Evolutionary conservation across 768 basidiomycete genomes (phyloP).

Genomic region (Phylloporus sp.): DNA sequence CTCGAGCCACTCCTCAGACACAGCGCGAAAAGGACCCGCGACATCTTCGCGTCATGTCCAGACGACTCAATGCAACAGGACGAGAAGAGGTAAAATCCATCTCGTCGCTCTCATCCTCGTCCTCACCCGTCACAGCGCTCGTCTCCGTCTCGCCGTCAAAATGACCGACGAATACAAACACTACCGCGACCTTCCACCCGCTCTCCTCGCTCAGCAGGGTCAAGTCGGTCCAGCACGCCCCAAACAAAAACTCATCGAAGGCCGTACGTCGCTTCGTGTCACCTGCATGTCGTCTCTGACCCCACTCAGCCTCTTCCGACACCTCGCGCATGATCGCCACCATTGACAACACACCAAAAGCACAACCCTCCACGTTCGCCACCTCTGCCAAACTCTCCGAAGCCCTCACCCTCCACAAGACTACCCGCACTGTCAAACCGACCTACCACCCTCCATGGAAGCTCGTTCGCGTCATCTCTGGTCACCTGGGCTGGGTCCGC

Average conservation of each 20-base stretch:
- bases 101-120: background rate
- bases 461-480: constrained; percentile 92
- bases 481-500: constrained; percentile 97
- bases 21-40: constrained; percentile 68
- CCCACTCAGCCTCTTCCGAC: constrained; percentile 32
- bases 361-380: constrained; percentile 65
- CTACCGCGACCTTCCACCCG: constrained; percentile 77
- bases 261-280: constrained; percentile 40
- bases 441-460: constrained; percentile 97
- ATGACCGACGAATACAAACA: constrained; percentile 87
- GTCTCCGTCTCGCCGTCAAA: constrained; percentile 74
- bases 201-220: constrained; percentile 75
- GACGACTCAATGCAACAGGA: constrained; percentile 61
- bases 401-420: constrained; percentile 88
- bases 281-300: constrained; percentile 3
- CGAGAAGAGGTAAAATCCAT: constrained; percentile 67
- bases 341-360: constrained; percentile 68
- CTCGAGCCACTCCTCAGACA: constrained; percentile 59
- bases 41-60: constrained; percentile 60
- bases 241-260: constrained; percentile 64
- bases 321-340: constrained; percentile 66
- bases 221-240: constrained; percentile 73
- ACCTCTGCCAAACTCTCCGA: constrained; percentile 71
- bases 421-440: constrained; percentile 89
- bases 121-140: constrained; percentile 36